Base-by-base conservation (phyloP, 2,329 filamentous ascomycete species). In the Penicillium decumbens region DNA sequence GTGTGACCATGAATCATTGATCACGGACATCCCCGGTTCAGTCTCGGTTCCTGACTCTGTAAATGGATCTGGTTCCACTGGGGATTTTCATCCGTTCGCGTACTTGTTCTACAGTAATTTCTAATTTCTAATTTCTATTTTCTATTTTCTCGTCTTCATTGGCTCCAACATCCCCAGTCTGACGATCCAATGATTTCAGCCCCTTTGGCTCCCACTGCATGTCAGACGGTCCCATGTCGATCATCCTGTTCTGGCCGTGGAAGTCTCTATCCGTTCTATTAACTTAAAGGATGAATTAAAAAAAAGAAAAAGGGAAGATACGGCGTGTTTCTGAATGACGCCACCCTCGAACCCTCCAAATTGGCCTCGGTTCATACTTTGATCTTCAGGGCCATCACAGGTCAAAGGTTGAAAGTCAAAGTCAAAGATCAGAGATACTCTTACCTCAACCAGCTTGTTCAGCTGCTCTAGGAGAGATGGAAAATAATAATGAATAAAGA, bases 211-310 rank as follows among this genome's bases (percentile, higher is more conserved):
- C 24, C 24, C 24, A 4, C 32, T 35, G 32, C 32, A 35, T 35
- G 52, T 51, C 45, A 51, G 49, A 54, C 52, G 48, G 54, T 41
- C 47, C 45, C 35, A 49, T 49, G 53, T 48, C 47, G 54, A 56
- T 54, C 53, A 56, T 56, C 48, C 43, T 37, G 30, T 44, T 41
- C 39, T n/a, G n/a, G n/a, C n/a, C n/a, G n/a, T n/a, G n/a, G n/a
- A n/a, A n/a, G n/a, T n/a, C n/a, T 30, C 41, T 32, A 6, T 8
- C 27, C 29, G 1, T 13, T 43, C 39, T 25, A 30, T 29, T 27
- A 41, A 25, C 29, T 43, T 18, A 18, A 18, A 18, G 15, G 15
- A 18, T 18, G 2, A 18, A 5, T n/a, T 15, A 4, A 32, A 15
- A 33, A 33, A 33, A 33, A 3, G 27, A 9, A 28, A 18, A 18